Evolutionary conservation across 2,329 filamentous ascomycete species (phyloP).

Genomic region (Exophiala sideris): DNA sequence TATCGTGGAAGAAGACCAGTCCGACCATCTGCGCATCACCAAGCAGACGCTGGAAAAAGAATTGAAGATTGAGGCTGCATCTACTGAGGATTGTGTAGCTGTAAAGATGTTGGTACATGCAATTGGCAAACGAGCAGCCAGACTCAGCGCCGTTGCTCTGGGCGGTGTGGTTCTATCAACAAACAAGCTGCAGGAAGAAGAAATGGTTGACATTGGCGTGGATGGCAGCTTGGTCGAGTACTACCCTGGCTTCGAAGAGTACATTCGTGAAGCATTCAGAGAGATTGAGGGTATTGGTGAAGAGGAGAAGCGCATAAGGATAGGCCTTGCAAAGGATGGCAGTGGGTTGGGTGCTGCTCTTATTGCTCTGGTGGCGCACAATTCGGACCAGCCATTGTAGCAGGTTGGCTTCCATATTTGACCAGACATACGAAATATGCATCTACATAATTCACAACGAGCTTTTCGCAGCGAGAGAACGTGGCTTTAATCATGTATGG

Average conservation of each 20-base stretch:
- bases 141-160: slow-evolving; percentile 82
- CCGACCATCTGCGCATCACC: slow-evolving; percentile 66
- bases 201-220: slow-evolving; percentile 85
- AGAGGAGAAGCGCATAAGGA: slow-evolving; percentile 82
- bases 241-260: slow-evolving; percentile 86
- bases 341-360: slow-evolving; percentile 92
- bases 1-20: slow-evolving; percentile 76
- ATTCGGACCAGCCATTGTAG: slow-evolving; percentile 18
- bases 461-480: background rate
- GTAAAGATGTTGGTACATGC: slow-evolving; percentile 80
- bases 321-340: slow-evolving; percentile 95
- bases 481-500: background rate
- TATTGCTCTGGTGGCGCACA: slow-evolving; percentile 77
- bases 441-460: background rate
- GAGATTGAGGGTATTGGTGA: slow-evolving; percentile 74
- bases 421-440: background rate
- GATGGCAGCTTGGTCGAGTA: slow-evolving; percentile 94
- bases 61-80: slow-evolving; percentile 72
- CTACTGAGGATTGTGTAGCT: slow-evolving; percentile 78
- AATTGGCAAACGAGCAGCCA: slow-evolving; percentile 81
- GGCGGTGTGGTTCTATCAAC: slow-evolving; percentile 80
- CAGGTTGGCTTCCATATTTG: background rate
- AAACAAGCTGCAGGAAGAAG: slow-evolving; percentile 64
- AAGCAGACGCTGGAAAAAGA: slow-evolving; percentile 74
- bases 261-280: slow-evolving; percentile 78